These are phyloP conservation scores for Linderniella brevidens DNA, from an alignment of 257 asterid species.

Conservation along the genomic window DNA sequence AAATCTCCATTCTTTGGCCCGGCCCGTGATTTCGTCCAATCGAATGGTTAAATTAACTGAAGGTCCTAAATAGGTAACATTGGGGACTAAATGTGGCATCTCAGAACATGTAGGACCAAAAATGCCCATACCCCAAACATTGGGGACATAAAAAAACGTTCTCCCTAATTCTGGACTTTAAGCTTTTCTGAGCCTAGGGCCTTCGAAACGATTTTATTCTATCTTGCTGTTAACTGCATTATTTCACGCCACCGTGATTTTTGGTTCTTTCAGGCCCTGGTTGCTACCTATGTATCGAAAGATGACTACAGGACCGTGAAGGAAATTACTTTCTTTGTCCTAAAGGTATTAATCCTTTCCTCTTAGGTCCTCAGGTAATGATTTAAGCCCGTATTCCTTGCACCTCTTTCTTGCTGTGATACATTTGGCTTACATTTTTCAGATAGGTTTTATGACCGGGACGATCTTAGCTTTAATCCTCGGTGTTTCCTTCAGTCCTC, in stretches of 20 bases:
- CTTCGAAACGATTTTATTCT: too few species aligned
- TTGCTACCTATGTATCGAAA: conserved; percentile 65
- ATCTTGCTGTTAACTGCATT: neutral
- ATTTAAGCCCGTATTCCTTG: neutral
- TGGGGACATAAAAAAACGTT: too few species aligned
- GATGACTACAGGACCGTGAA: conserved; percentile 47
- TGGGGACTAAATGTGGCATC: too few species aligned
- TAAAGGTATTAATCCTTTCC: conserved; percentile 34
- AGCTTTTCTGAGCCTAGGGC: too few species aligned
- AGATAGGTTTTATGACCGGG: conserved; percentile 62
- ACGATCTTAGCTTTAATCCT: conserved; percentile 43
- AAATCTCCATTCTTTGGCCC: too few species aligned
- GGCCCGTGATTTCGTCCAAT: too few species aligned
- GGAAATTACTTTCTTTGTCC: conserved; percentile 46
- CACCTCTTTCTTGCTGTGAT: neutral
- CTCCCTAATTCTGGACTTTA: too few species aligned
- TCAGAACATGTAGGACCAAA: too few species aligned
- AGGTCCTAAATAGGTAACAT: too few species aligned
- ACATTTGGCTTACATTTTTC: conserved; percentile 13
- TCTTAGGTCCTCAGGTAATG: neutral
- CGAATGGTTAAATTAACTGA: too few species aligned
- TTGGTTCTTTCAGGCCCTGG: conserved; percentile 41
- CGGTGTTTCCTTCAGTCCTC: conserved; percentile 47
- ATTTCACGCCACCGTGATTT: conserved; percentile 7
- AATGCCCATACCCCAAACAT: too few species aligned